Evolutionary conservation across 495 filamentous ascomycete species (phyloP), one percentile per base, ranked within the genome.

Genomic region (Annulohypoxylon maeteangense): DNA sequence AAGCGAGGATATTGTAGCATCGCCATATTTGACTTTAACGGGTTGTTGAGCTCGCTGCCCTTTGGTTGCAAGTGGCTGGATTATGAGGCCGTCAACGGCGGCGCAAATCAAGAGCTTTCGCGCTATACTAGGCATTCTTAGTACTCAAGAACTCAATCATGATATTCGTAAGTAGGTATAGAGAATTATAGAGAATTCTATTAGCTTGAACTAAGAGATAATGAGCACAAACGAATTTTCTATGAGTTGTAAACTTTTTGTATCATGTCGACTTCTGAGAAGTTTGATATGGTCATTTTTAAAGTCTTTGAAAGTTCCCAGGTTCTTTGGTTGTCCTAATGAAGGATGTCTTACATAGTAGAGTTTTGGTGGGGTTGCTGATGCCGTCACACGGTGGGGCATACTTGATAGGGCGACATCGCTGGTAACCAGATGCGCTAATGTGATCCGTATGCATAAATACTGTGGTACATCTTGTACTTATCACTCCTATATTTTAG

Each of bases 61-160:
- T 79, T 86, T 75, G 78, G 81, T 79, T 27, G 79, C 77, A 36
- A 90, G 78, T 16, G 92, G 92, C 70, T 95, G 91, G 34, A 98
- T 83, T 67, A 97, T 83, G 22, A 98, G 85, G 32, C 95, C 95
- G 74, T 98, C 95, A 51, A 91, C 87, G 11, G 93, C 89, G 50
- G 94, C 94, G 80, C 91, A 90, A 67, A 97, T 86, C 56, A 93
- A 74, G 50, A 97, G 78, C 77, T 94, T 97, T 67, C 92, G 90
- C 70, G 90, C 87, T 60, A 96, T 79, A 73, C 87, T 84, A 67
- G 93, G 89, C 91, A 95, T 95, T 57, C 45, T 78, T 64, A 57
- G 36, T 47, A 7, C n/a, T 40, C 25, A 40, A 60, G 18, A 36
- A 67, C 22, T 64, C 61, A 27, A 68, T 45, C 64, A 72, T 71